phyloP scores from a whole-genome alignment of 2,329 filamentous ascomycete species.

The Cadophora gregata region DNA sequence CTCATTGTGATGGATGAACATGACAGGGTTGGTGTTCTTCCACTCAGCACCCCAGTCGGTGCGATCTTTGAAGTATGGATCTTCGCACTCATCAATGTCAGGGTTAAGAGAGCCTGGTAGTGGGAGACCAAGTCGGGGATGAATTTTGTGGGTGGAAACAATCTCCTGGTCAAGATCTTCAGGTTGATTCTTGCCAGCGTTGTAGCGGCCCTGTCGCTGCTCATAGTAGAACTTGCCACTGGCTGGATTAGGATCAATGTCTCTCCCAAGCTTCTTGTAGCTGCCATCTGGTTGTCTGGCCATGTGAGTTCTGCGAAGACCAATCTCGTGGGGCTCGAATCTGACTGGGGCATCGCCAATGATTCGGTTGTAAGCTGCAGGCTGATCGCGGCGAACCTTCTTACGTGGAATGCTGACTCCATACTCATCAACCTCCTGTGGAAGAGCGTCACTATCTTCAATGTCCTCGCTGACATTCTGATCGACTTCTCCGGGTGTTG shows the following conservation, averaged over 20 bases:
- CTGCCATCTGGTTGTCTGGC: slow-evolving; percentile 32
- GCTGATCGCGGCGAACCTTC: slow-evolving; percentile 24
- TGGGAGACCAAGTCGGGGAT: slow-evolving; percentile 39
- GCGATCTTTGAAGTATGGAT: slow-evolving; percentile 24
- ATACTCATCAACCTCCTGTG: slow-evolving; percentile 39
- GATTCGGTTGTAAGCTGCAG: slow-evolving; percentile 19
- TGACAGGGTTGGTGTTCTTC: slow-evolving; percentile 18
- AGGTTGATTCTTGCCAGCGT: slow-evolving; percentile 38
- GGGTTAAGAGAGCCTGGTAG: slow-evolving; percentile 36
- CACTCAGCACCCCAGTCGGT: slow-evolving; percentile 26
- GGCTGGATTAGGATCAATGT: slow-evolving; percentile 33
- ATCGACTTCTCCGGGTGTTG: slow-evolving; percentile 17
- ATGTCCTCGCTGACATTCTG: slow-evolving; percentile 29
- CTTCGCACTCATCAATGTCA: slow-evolving; percentile 24
- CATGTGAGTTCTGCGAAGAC: slow-evolving; percentile 37
- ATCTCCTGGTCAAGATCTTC: slow-evolving; percentile 41
- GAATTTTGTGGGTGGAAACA: slow-evolving; percentile 34
- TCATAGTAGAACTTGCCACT: slow-evolving; percentile 41
- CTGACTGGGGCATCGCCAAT: slow-evolving; percentile 26
- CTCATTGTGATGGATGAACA: slow-evolving; percentile 22
- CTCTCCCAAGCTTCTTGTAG: slow-evolving; percentile 36
- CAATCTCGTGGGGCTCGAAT: slow-evolving; percentile 43
- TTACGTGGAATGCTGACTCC: slow-evolving; percentile 39
- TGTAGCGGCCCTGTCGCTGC: slow-evolving; percentile 37
- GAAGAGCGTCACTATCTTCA: slow-evolving; percentile 35